Percentiles rank a stretch among this genome's conserved stretches.
Conservation (phyloP, 2,329 filamentous ascomycete species). For the Fonsecaea pedrosoi region DNA sequence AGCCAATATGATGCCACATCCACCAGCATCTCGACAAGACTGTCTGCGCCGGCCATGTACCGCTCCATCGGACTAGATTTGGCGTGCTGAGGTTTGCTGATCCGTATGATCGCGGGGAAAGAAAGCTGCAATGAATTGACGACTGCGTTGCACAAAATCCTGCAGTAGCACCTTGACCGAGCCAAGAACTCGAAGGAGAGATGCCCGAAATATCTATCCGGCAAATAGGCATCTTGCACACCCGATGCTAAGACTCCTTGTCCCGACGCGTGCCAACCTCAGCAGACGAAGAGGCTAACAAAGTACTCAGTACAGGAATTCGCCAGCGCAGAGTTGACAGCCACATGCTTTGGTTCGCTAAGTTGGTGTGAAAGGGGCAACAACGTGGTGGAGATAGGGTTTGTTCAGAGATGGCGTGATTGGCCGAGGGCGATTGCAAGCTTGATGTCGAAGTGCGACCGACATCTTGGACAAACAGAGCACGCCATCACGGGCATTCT, state of each 20-base stretch:
- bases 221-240: neutral
- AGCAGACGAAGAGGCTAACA: neutral
- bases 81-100: constrained; percentile 2
- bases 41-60: neutral
- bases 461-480: constrained; percentile 11
- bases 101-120: neutral
- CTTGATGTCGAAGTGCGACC: neutral
- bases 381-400: constrained; percentile 16
- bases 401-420: neutral
- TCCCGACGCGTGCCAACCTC: neutral
- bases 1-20: neutral
- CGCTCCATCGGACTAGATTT: constrained; percentile 2
- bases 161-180: neutral
- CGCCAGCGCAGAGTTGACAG: constrained; percentile 2
- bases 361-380: neutral
- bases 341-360: constrained; percentile 1
- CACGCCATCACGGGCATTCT: constrained; percentile 21
- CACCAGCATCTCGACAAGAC: neutral
- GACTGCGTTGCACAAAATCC: neutral
- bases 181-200: neutral
- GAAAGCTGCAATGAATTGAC: neutral
- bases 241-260: neutral
- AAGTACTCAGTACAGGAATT: neutral
- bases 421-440: constrained; percentile 14
- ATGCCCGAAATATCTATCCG: neutral